Evolutionary conservation across 371 early-diverging fungal species (phyloP), one percentile per base, ranked within the genome.

Genomic region (Enterocytospora artemiae): DNA sequence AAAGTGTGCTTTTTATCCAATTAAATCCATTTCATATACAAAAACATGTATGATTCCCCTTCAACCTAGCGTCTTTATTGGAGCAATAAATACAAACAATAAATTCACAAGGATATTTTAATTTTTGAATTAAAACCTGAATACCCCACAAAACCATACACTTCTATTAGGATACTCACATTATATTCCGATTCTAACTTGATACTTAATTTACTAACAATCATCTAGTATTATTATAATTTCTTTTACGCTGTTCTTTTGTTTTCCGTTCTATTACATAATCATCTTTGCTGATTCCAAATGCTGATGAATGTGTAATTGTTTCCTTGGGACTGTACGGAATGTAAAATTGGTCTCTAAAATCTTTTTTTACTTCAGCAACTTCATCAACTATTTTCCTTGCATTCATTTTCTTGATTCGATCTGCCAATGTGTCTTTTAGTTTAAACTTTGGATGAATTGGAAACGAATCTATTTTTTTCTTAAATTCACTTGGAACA

Each of bases 251-350:
- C 32, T 55, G 43, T 20, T 39, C 37, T 36, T 62, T 64, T 30
- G 62, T 55, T 39, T 54, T 68, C 31, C 58, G 50, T 34, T 65
- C 65, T 27, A 27, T 52, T n/a, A 72, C 30, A 36, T 72, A 67
- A 43, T 72, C 72, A 55, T 69, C 72, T 30, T 61, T 68, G 12
- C 43, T 56, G 22, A 69, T 46, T 14, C 55, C 62, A 67, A 61
- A 75, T 44, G 60, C 65, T 55, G 59, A 63, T 12, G 51, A 51
- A 55, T 68, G 59, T 2, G 53, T 67, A 33, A 37, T 33, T 30
- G 34, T 45, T 16, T 72, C 61, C 25, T 59, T 57, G 22, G 37
- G 58, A 39, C 28, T 41, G 45, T 68, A 68, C 1, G 69, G 65
- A 34, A 65, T 68, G 32, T 64, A 68, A 41, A 36, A 51, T 33